Base-by-base conservation (phyloP, 2,329 filamentous ascomycete genomes). In the Sclerotinia trifoliorum region DNA sequence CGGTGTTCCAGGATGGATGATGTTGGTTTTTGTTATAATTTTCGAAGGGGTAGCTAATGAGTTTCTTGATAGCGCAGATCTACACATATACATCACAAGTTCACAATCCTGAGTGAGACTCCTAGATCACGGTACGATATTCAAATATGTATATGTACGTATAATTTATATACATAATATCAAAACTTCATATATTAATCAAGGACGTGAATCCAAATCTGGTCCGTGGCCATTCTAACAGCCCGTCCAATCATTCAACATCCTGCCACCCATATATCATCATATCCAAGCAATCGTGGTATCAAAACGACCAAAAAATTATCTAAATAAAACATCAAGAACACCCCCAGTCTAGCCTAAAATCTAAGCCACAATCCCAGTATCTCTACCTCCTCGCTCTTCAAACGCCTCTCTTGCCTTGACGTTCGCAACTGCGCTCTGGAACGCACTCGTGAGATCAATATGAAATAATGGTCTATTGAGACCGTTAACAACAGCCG, bases 391-490 rank as follows among this genome's bases (percentile, higher is more conserved):
- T n/a, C 75, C 75, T 10, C 69, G 56, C 52, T 69, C 71, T 69
- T 77, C 74, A 66, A 74, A 74, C 60, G 82, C 81, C 10, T 79
- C 76, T 65, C 84, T 80, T 0, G 83, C 84, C 79, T 92, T 86
- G 0, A 92, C 85, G 73, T 96, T 96, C 42, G 89, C 87, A 74
- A 97, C 87, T 3, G 93, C 94, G 74, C 90, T 93, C 79, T 97
- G 92, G 73, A 98, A 80, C 8, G 95, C 95, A 75, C 89, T 93
- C 5, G 92, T 95, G 64, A 98, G 80, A 78, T 98, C 95, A 65
- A 97, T 87, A 77, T 99, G 95, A 85, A 99, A 98, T 73, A 97
- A 85, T 5, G 95, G 94, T 73, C 92, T 83, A 79, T 96, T 95
- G 71, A 96, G 81, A n/a, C 94, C 92, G 73, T 94, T 90, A 21